Evolutionary conservation across 768 basidiomycete genomes (phyloP).

Genomic region (Podaxis sp.): DNA sequence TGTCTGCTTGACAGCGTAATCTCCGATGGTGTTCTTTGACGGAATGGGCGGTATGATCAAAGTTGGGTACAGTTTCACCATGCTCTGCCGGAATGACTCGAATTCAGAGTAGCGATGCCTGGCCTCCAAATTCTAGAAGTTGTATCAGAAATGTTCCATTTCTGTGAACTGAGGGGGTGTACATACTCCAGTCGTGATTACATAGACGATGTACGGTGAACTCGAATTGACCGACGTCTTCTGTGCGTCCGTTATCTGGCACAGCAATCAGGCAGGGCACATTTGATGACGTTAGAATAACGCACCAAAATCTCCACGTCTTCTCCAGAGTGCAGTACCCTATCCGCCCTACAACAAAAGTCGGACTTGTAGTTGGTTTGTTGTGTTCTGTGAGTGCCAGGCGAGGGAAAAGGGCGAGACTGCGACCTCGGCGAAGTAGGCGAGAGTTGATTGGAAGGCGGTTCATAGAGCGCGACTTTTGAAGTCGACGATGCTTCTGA

Average conservation of each 20-base stretch:
- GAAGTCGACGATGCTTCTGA: slow-evolving; percentile 56
- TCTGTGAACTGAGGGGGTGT: slow-evolving; percentile 3
- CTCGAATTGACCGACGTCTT: slow-evolving; percentile 91
- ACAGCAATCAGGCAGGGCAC: background rate
- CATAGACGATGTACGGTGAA: slow-evolving; percentile 92
- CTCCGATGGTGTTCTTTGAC: slow-evolving; percentile 91
- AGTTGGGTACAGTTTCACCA: slow-evolving; percentile 90
- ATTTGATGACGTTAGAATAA: slow-evolving; percentile 19
- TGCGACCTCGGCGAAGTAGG: slow-evolving; percentile 40
- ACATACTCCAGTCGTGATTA: slow-evolving; percentile 83
- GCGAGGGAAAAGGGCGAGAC: slow-evolving; percentile 55
- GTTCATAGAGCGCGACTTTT: slow-evolving; percentile 55
- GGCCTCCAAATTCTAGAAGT: slow-evolving; percentile 69
- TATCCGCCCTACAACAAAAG: slow-evolving; percentile 76
- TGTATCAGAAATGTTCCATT: slow-evolving; percentile 13
- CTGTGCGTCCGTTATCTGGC: slow-evolving; percentile 89
- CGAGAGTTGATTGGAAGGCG: slow-evolving; percentile 59
- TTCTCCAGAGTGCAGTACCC: slow-evolving; percentile 78
- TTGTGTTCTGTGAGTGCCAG: slow-evolving; percentile 51
- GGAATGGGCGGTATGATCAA: slow-evolving; percentile 97
- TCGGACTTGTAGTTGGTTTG: slow-evolving; percentile 66
- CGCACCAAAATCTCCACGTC: slow-evolving; percentile 78
- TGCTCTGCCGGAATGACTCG: slow-evolving; percentile 82
- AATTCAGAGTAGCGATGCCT: slow-evolving; percentile 97
- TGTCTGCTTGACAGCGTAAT: slow-evolving; percentile 95